phyloP scores from a whole-genome alignment of 208 protist genomes.

The Crithidia sp. region DNA sequence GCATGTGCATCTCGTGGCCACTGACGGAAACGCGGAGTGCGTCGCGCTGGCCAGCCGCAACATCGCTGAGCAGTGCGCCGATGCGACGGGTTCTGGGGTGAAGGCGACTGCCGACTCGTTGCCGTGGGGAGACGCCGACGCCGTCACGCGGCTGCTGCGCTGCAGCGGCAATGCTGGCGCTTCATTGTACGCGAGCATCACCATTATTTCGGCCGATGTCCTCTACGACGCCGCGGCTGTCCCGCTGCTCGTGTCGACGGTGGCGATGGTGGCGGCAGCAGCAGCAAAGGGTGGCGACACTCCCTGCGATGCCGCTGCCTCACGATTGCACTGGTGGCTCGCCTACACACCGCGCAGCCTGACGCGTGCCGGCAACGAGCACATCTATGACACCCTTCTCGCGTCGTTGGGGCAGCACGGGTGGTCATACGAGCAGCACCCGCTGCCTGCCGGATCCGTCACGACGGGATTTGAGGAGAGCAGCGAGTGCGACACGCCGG shows the following conservation, averaged over 20 bases:
- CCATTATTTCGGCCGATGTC: constrained; percentile 45
- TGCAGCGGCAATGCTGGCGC: background rate
- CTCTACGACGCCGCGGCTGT: constrained; percentile 39
- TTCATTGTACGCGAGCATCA: background rate
- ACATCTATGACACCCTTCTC: constrained; percentile 28
- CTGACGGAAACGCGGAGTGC: constrained; percentile 45
- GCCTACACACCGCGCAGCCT: constrained; percentile 47
- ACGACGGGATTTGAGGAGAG: constrained; percentile 26
- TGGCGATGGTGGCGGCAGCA: background rate
- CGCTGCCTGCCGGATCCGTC: constrained; percentile 8
- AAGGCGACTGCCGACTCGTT: constrained; percentile 19
- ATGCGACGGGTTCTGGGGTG: background rate
- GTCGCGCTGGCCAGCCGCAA: constrained; percentile 33
- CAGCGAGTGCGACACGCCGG: constrained; percentile 2
- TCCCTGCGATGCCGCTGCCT: background rate
- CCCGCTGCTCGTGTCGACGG: constrained; percentile 40
- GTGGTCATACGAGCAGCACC: constrained; percentile 14
- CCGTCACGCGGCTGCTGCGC: background rate
- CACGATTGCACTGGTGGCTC: constrained; percentile 36
- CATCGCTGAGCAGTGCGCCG: constrained; percentile 24
- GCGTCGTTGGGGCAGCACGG: constrained; percentile 2
- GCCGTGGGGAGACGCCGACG: constrained; percentile 24
- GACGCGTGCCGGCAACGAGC: constrained; percentile 32
- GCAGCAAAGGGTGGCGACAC: too few relatives aligned
- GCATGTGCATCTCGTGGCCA: constrained; percentile 23